Base-by-base conservation (phyloP, 192 early-diverging fungal genomes). In the Radiomyces spectabilis region DNA sequence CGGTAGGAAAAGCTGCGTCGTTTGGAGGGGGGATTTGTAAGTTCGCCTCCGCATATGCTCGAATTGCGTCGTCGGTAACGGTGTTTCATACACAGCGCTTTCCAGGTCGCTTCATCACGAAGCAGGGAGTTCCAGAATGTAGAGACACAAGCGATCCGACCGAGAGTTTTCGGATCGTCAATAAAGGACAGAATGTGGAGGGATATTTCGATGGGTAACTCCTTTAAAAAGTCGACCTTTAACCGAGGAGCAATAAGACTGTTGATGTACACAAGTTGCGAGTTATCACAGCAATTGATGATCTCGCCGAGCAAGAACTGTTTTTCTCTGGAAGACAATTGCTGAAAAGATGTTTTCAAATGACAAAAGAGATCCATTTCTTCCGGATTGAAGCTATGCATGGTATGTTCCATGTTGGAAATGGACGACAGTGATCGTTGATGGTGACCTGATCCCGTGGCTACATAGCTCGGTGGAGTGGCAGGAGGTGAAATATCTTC, bases 181-280 rank as follows among this genome's bases (percentile, higher is more conserved):
- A 98, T 79, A 57, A 89, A 92, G 44, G 78, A 74, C 22, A 98
- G 79, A 57, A 97, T 84, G 49, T 92, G 87, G 38, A 88, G 80
- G 9, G 82, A 69, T 26, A 87, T 75, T 53, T 92, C 86, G 16
- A 74, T 50, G n/a, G 89, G 89, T 47, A 92, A 63, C 21, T 83
- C 81, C 41, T 77, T 84, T 12, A 98, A 48, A 67, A 95, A 96
- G 72, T 98, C 93, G 57, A 89, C 80, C 57, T 93, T 91, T 42
- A 97, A 75, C 16, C 68, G 65, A 35, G 78, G 78, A 1, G 78
- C 72, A 53, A 80, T 80, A 21, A 68, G 59, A 35, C 58, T 69
- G 41, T 63, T 66, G 3, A 80, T 53, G 53, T 69, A 73, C 31
- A 66, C 61, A 41, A 80, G 75, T 30, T 80, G 72, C 18, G 67